Evolutionary conservation across 495 filamentous ascomycete species (phyloP).

Genomic region (Aspergillus carlsbadensis): DNA sequence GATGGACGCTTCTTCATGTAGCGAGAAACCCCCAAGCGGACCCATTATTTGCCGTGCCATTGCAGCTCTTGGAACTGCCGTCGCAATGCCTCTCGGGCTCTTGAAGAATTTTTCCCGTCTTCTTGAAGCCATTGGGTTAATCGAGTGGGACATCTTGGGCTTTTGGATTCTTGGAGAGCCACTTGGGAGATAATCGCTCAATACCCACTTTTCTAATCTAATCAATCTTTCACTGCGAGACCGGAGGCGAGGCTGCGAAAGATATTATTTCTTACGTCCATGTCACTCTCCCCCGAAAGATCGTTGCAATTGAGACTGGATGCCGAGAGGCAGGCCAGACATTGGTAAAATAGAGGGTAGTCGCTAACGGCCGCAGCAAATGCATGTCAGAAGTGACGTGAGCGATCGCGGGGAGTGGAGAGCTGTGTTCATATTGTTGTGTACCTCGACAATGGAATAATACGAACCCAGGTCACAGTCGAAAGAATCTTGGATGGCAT

Average conservation of each 20-base stretch:
- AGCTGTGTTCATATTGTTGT: background rate
- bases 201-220: conserved; percentile 29
- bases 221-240: conserved; percentile 24
- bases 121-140: background rate
- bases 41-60: background rate
- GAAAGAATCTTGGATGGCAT: background rate
- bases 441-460: background rate
- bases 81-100: background rate
- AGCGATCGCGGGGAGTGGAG: background rate
- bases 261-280: background rate
- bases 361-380: too few relatives aligned
- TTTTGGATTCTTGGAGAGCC: conserved; percentile 2
- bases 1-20: background rate
- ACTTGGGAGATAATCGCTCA: conserved; percentile 22
- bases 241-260: background rate
- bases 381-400: background rate
- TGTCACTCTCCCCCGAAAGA: too few relatives aligned
- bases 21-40: background rate
- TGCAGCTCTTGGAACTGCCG: background rate
- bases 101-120: background rate
- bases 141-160: conserved; percentile 1
- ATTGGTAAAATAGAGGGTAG: too few relatives aligned
- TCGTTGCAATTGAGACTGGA: too few relatives aligned
- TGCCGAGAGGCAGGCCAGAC: background rate
- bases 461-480: too few relatives aligned